Percentiles rank a stretch among this genome's conserved stretches.
phyloP scores from a whole-genome alignment of 2,329 filamentous ascomycete genomes.

The Aspergillus fischeri region DNA sequence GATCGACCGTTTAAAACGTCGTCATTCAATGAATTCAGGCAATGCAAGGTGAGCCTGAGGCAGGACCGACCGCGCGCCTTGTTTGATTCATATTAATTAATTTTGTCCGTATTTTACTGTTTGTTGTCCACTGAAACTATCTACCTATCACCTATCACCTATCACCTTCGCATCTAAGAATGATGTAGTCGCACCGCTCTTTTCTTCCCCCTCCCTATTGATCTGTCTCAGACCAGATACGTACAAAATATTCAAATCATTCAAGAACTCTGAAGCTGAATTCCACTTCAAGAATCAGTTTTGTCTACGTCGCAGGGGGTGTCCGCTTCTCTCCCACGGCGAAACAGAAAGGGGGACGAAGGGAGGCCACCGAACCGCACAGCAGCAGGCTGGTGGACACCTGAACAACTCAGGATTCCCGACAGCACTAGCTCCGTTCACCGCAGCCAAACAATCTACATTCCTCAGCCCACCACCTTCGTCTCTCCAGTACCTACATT shows the following conservation, averaged over 20 bases:
- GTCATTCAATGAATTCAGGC: too few species aligned
- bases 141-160: too few species aligned
- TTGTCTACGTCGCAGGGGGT: not conserved
- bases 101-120: too few species aligned
- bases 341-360: not conserved
- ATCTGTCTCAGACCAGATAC: not conserved
- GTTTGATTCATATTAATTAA: too few species aligned
- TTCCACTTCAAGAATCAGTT: not conserved
- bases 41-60: too few species aligned
- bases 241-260: not conserved
- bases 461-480: conserved; percentile 8
- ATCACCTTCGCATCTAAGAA: not conserved
- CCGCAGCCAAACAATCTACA: conserved; percentile 5
- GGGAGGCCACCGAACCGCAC: not conserved
- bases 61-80: too few species aligned
- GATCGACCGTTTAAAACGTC: not conserved
- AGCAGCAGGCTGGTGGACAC: not conserved
- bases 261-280: not conserved
- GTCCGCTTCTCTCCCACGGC: not conserved
- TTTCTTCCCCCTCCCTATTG: not conserved
- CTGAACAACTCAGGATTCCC: not conserved
- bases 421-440: not conserved
- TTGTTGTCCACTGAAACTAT: too few species aligned
- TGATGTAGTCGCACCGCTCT: not conserved
- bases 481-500: not conserved